Evolutionary conservation across 2,329 filamentous ascomycete species (phyloP).

Genomic region (Chrysoporthe deuterocubensis): DNA sequence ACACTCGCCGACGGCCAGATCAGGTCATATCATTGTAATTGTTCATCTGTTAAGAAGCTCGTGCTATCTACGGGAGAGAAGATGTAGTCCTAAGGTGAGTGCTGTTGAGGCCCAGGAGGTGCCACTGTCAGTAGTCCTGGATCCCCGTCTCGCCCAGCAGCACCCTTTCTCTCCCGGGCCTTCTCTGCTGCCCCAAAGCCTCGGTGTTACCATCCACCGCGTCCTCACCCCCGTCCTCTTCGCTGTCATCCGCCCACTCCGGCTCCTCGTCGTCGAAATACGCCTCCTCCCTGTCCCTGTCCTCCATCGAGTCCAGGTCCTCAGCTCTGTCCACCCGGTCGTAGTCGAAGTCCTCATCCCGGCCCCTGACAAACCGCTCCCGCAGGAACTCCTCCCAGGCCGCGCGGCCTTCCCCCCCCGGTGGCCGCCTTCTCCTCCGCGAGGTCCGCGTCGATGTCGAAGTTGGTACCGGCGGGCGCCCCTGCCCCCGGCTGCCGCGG

Average conservation of each 20-base stretch:
- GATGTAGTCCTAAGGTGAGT: no score
- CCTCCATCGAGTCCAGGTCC: constrained; percentile 67
- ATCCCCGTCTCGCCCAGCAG: constrained; percentile 68
- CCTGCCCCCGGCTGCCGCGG: neutral
- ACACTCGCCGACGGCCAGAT: no score
- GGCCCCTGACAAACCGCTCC: constrained; percentile 74
- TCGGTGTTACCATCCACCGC: constrained; percentile 32
- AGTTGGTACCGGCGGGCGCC: constrained; percentile 10
- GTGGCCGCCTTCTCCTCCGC: constrained; percentile 49
- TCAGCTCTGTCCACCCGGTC: constrained; percentile 70
- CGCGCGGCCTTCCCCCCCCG: constrained; percentile 68
- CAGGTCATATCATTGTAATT: no score
- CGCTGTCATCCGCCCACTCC: constrained; percentile 59
- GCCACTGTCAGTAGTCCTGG: constrained; percentile 66
- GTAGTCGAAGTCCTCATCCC: constrained; percentile 82
- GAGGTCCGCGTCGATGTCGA: constrained; percentile 54
- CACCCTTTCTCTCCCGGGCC: constrained; percentile 30
- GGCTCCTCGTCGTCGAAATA: constrained; percentile 84
- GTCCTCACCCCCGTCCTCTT: constrained; percentile 32
- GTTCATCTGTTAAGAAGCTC: no score
- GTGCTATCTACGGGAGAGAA: no score
- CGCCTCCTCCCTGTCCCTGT: constrained; percentile 68
- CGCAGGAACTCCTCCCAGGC: constrained; percentile 76
- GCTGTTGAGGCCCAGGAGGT: neutral
- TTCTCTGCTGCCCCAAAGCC: constrained; percentile 31